These are phyloP conservation scores for Pseudogymnoascus pannorum DNA, from an alignment of 2,329 filamentous ascomycete species.

Conservation along the genomic window DNA sequence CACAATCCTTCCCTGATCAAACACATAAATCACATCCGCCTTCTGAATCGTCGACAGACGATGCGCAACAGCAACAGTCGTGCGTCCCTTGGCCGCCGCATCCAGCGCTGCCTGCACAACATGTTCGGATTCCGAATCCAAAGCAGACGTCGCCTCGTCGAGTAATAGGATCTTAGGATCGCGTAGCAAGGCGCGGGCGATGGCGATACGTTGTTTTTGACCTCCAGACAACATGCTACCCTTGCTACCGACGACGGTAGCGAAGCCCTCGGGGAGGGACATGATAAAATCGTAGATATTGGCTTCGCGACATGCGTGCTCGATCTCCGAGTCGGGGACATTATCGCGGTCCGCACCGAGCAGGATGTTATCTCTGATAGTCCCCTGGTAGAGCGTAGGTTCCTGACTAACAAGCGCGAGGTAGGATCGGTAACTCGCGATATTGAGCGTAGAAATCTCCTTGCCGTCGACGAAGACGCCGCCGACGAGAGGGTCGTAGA, in stretches of 20 bases:
- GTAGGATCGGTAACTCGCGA: conserved; percentile 77
- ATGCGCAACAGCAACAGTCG: conserved; percentile 92
- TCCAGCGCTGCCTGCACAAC: conserved; percentile 77
- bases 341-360: conserved; percentile 63
- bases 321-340: conserved; percentile 64
- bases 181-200: conserved; percentile 84
- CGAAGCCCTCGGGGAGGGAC: conserved; percentile 77
- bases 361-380: conserved; percentile 82
- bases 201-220: conserved; percentile 87
- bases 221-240: conserved; percentile 80
- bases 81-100: conserved; percentile 73
- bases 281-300: conserved; percentile 92
- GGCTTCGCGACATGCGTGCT: conserved; percentile 76
- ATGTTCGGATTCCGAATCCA: conserved; percentile 71
- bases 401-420: conserved; percentile 90
- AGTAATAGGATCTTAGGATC: conserved; percentile 81
- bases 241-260: conserved; percentile 79
- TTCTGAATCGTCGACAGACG: conserved; percentile 88
- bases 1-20: conserved; percentile 79
- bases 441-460: conserved; percentile 72
- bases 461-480: conserved; percentile 74
- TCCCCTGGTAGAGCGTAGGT: conserved; percentile 89
- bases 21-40: conserved; percentile 93
- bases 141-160: conserved; percentile 71
- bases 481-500: conserved; percentile 83